Conservation (phyloP, 1,284 basidiomycete species). For the Puccinia polysora region DNA sequence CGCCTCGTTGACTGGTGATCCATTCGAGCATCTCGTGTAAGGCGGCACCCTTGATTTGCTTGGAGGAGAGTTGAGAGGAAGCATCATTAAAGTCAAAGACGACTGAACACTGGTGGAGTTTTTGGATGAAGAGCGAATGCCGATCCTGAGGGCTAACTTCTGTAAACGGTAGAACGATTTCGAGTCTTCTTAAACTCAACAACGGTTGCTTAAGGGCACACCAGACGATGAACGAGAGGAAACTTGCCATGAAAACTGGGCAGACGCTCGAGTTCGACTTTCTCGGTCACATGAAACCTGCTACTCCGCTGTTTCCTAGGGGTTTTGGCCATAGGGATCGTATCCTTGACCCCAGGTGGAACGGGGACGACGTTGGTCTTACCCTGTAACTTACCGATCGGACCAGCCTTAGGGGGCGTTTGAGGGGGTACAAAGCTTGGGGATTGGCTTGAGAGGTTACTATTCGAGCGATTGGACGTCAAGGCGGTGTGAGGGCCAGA, state of each 20-base stretch:
- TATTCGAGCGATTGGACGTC: constrained; percentile 59
- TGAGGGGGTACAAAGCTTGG: constrained; percentile 52
- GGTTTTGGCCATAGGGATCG: constrained; percentile 89
- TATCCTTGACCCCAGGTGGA: constrained; percentile 65
- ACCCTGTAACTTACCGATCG: constrained; percentile 54
- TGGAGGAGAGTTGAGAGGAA: constrained; percentile 88
- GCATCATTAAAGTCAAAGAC: constrained; percentile 99
- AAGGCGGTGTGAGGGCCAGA: constrained; percentile 56
- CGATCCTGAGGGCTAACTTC: constrained; percentile 86
- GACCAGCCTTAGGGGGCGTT: constrained; percentile 56
- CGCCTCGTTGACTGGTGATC: constrained; percentile 90
- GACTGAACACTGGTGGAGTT: constrained; percentile 91
- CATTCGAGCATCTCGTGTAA: constrained; percentile 99
- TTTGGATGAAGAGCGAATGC: constrained; percentile 85
- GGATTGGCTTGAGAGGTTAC: constrained; percentile 55
- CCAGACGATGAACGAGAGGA: too few relatives aligned
- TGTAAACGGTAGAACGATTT: too few relatives aligned
- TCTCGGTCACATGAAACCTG: constrained; percentile 91
- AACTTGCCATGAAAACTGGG: constrained; percentile 83
- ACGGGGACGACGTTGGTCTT: constrained; percentile 45
- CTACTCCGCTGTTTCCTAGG: constrained; percentile 92
- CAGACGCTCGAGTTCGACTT: constrained; percentile 89
- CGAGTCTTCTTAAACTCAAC: too few relatives aligned
- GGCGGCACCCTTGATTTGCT: constrained; percentile 97
- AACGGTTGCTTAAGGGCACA: too few relatives aligned